Evolutionary conservation across 495 filamentous ascomycete genomes (phyloP).

Genomic region (Aspergillus hancockii): DNA sequence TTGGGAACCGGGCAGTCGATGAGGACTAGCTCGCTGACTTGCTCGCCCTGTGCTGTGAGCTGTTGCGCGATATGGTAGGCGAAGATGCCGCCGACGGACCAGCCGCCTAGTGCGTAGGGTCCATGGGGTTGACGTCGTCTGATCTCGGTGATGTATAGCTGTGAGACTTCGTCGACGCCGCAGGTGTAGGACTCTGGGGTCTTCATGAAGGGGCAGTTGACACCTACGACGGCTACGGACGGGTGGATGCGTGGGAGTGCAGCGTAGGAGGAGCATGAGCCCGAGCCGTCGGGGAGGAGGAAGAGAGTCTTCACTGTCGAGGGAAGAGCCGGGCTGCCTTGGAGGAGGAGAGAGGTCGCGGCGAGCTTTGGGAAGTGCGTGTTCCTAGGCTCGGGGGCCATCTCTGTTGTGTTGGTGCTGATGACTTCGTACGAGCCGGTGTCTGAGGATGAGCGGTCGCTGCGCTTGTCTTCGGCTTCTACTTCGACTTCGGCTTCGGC

Average conservation of each 20-base stretch:
- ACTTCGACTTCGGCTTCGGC: not conserved
- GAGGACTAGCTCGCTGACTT: slow-evolving; percentile 33
- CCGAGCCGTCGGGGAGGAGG: slow-evolving; percentile 77
- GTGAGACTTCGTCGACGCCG: slow-evolving; percentile 32
- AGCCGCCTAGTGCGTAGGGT: slow-evolving; percentile 67
- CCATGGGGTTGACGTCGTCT: slow-evolving; percentile 62
- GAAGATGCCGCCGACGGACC: slow-evolving; percentile 49
- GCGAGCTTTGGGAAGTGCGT: slow-evolving; percentile 28
- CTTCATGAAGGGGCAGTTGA: slow-evolving; percentile 66
- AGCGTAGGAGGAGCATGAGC: slow-evolving; percentile 65
- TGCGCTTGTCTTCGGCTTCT: not conserved
- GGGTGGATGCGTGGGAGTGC: slow-evolving; percentile 47
- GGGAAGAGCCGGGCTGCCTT: slow-evolving; percentile 54
- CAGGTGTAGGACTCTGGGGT: slow-evolving; percentile 48
- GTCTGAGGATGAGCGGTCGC: not conserved
- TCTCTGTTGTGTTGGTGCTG: not conserved
- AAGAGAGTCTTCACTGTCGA: slow-evolving; percentile 57
- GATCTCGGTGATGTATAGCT: slow-evolving; percentile 62
- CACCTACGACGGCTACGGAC: slow-evolving; percentile 54
- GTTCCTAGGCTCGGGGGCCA: slow-evolving; percentile 21
- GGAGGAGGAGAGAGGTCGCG: slow-evolving; percentile 43
- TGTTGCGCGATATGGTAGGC: slow-evolving; percentile 41
- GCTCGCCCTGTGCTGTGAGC: slow-evolving; percentile 29
- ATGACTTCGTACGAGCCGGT: not conserved
- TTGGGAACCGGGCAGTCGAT: slow-evolving; percentile 36